These are phyloP conservation scores for Lasiodiplodia citricola DNA, from an alignment of 2,329 filamentous ascomycete species.

Conservation along the genomic window DNA sequence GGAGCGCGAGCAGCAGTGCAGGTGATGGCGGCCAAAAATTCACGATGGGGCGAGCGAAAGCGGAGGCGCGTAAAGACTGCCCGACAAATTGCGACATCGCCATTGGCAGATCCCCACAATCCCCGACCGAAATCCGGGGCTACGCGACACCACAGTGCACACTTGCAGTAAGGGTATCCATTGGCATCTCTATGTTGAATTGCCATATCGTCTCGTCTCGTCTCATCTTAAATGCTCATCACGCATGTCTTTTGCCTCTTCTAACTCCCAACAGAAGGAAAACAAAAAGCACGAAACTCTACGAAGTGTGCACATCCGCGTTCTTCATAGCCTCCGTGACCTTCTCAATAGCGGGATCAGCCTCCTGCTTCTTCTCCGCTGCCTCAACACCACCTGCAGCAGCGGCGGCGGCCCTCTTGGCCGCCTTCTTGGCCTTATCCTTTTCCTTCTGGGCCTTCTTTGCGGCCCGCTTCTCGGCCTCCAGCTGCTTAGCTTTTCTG, in stretches of 20 bases:
- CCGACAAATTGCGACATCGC: conserved; percentile 18
- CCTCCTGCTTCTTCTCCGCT: conserved; percentile 27
- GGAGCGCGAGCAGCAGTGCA: conserved; percentile 8
- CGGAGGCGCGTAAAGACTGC: conserved; percentile 11
- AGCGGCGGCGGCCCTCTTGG: conserved; percentile 51
- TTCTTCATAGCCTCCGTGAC: conserved; percentile 27
- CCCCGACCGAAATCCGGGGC: conserved; percentile 10
- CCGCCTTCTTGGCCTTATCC: conserved; percentile 62
- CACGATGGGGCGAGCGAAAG: conserved; percentile 24
- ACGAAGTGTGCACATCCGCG: conserved; percentile 27
- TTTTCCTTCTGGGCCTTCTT: conserved; percentile 68
- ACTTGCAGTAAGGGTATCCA: conserved; percentile 18
- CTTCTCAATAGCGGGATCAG: conserved; percentile 26
- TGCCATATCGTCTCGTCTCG: conserved; percentile 14
- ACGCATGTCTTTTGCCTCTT: neutral
- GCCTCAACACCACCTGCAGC: conserved; percentile 45
- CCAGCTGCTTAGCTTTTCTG: conserved; percentile 69
- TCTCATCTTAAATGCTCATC: conserved; percentile 13
- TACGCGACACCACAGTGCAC: conserved; percentile 23
- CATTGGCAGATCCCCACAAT: conserved; percentile 19
- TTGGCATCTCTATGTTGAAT: conserved; percentile 24
- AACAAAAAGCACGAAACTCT: neutral
- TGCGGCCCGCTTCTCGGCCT: conserved; percentile 55
- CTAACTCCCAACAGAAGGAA: neutral
- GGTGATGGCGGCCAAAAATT: conserved; percentile 25